phyloP scores from a whole-genome alignment of 805 yeast genomes.

The Lipomyces japonicus region DNA sequence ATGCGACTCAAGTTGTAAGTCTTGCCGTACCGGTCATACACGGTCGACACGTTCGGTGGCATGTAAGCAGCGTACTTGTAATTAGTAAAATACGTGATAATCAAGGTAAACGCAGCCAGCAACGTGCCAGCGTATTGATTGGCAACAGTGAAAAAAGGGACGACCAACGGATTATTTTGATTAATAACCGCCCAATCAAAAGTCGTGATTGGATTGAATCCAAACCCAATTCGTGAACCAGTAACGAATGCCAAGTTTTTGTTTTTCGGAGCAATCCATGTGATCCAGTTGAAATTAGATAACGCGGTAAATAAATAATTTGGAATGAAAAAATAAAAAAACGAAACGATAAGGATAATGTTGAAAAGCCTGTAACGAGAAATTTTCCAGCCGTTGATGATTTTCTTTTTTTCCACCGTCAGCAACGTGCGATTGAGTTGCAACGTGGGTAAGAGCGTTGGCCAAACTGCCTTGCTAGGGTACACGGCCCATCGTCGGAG shows the following conservation, averaged over 20 bases:
- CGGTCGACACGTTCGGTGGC: constrained; percentile 49
- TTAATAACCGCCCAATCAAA: constrained; percentile 67
- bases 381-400: constrained; percentile 60
- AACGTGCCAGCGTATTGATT: constrained; percentile 43
- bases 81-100: constrained; percentile 52
- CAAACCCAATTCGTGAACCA: constrained; percentile 59
- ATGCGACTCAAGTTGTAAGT: constrained; percentile 51
- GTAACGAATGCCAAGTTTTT: constrained; percentile 58
- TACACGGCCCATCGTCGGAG: constrained; percentile 55
- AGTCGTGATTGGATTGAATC: constrained; percentile 55
- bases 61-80: constrained; percentile 53
- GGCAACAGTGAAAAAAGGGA: constrained; percentile 36
- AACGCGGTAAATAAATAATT: constrained; percentile 58
- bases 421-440: constrained; percentile 53
- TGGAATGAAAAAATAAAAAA: constrained; percentile 59
- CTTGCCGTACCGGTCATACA: constrained; percentile 50
- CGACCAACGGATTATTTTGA: constrained; percentile 35
- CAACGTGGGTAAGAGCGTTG: constrained; percentile 55
- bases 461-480: constrained; percentile 68
- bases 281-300: constrained; percentile 54
- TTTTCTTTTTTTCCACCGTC: constrained; percentile 38
- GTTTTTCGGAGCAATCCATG: constrained; percentile 59
- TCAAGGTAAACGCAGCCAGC: constrained; percentile 49
- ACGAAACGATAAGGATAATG: constrained; percentile 42
- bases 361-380: constrained; percentile 50